Percentiles rank a stretch among this genome's conserved stretches.
phyloP scores from a whole-genome alignment of 176 grass and related monocot genomes.

The Triticum aestivum region DNA sequence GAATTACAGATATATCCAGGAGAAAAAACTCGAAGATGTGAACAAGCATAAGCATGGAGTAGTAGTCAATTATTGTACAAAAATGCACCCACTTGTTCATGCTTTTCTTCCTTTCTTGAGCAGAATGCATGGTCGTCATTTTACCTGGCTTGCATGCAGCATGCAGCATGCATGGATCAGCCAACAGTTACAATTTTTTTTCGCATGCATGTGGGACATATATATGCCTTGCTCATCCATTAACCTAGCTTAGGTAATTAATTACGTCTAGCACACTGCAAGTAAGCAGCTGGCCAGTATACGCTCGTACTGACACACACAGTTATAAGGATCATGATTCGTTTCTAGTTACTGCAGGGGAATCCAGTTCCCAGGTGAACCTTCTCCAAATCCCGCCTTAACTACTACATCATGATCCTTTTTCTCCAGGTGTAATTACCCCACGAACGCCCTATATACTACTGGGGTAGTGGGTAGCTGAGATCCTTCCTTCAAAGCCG shows the following conservation, averaged over 20 bases:
- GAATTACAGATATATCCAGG: not conserved
- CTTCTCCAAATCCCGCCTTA: not conserved
- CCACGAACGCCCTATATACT: not conserved
- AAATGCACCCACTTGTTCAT: not conserved
- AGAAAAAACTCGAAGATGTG: conserved; percentile 1
- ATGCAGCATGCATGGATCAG: not conserved
- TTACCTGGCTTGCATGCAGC: not conserved
- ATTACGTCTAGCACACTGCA: not conserved
- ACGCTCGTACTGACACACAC: not conserved
- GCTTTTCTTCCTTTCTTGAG: not conserved
- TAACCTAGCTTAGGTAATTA: not conserved
- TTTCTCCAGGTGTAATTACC: not conserved
- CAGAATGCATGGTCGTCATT: not conserved
- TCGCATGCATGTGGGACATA: not conserved
- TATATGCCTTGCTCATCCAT: not conserved
- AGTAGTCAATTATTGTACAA: not conserved
- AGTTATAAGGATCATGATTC: too few species aligned
- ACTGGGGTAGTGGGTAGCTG: not conserved
- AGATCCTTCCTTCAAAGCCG: too few species aligned
- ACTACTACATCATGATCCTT: not conserved
- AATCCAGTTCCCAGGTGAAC: not conserved
- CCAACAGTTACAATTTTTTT: not conserved
- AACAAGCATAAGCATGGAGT: not conserved
- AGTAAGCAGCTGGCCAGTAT: not conserved
- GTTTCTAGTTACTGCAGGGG: not conserved